Conservation (phyloP, 192 early-diverging fungal species). For the Coemansia sp. region DNA sequence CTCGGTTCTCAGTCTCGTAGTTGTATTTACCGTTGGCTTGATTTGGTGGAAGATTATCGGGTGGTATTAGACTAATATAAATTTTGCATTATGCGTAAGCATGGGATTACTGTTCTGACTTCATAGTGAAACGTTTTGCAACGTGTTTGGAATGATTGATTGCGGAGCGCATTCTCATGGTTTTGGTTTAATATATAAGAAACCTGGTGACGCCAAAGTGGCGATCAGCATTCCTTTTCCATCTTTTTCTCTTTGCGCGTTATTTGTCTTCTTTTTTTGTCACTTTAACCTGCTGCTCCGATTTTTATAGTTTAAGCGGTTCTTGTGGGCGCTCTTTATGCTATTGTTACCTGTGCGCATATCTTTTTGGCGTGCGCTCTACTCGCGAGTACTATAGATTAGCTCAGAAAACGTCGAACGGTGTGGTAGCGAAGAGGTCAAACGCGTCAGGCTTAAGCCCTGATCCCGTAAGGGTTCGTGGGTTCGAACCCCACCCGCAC, state of each 20-base stretch:
- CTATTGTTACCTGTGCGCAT: neutral
- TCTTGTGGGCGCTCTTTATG: neutral
- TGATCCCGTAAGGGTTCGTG: neutral
- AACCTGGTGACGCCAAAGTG: too few relatives aligned
- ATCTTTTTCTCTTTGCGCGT: too few relatives aligned
- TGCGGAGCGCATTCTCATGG: too few relatives aligned
- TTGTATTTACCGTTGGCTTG: slow-evolving; percentile 65
- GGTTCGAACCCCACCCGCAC: neutral
- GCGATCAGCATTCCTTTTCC: too few relatives aligned
- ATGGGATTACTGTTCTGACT: too few relatives aligned
- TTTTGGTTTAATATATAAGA: too few relatives aligned
- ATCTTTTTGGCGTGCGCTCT: too few relatives aligned
- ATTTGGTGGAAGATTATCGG: slow-evolving; percentile 71
- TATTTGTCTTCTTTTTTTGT: too few relatives aligned
- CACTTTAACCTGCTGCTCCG: too few relatives aligned
- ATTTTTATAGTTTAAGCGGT: too few relatives aligned
- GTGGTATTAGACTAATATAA: slow-evolving; percentile 46
- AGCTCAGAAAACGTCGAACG: neutral
- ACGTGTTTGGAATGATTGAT: too few relatives aligned
- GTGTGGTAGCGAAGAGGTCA: neutral
- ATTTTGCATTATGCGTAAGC: neutral
- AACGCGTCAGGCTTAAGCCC: neutral
- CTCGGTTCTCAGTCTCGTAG: slow-evolving; percentile 53
- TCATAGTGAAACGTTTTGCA: too few relatives aligned
- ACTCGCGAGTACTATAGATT: neutral